These are phyloP conservation scores for Didymellaceae sp. DNA, from an alignment of 2,329 filamentous ascomycete genomes.

Conservation along the genomic window DNA sequence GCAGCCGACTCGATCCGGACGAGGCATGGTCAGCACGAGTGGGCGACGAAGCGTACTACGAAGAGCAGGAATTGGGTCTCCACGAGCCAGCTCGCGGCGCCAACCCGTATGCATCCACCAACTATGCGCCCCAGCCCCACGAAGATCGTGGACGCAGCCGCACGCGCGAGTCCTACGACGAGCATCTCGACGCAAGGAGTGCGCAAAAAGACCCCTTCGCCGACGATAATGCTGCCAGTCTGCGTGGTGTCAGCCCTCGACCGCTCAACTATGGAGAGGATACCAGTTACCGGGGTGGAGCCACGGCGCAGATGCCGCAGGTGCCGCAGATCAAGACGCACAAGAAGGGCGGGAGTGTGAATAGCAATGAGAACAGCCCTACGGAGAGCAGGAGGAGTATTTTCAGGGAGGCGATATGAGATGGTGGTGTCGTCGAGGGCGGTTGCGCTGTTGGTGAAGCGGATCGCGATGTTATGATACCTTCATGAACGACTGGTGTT, in stretches of 20 bases:
- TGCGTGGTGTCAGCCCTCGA: constrained; percentile 77
- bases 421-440: too few relatives aligned
- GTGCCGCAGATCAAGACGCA: constrained; percentile 30
- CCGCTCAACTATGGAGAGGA: constrained; percentile 64
- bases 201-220: constrained; percentile 42
- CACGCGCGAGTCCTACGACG: constrained; percentile 55
- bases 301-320: constrained; percentile 51
- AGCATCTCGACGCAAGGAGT: constrained; percentile 42
- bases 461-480: constrained; percentile 7
- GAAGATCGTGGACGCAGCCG: constrained; percentile 54
- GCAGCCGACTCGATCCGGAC: constrained; percentile 77
- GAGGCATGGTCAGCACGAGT: constrained; percentile 86
- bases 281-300: constrained; percentile 46
- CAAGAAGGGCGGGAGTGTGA: constrained; percentile 42
- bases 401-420: constrained; percentile 72
- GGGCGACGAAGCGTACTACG: constrained; percentile 77
- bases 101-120: constrained; percentile 33
- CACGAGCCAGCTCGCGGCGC: constrained; percentile 52
- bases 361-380: constrained; percentile 61
- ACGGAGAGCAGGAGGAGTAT: constrained; percentile 70
- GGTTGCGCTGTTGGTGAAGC: not conserved
- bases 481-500: constrained; percentile 8
- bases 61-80: constrained; percentile 75
- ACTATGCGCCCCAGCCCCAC: constrained; percentile 37
- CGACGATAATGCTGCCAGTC: constrained; percentile 52